Evolutionary conservation across 345 rosid species (phyloP).

Genomic region (Moricandia moricandioides): DNA sequence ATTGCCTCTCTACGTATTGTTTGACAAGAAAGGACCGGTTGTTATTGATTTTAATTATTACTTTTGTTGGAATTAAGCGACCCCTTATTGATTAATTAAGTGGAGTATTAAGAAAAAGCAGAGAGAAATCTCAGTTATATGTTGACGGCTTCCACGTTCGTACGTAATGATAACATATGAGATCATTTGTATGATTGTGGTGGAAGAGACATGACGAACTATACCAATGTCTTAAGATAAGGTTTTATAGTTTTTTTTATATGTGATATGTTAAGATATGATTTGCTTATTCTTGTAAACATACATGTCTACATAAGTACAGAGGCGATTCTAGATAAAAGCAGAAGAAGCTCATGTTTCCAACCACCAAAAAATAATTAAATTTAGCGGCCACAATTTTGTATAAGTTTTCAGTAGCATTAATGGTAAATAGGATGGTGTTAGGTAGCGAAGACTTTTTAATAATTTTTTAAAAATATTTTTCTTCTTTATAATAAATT

Average conservation of each 20-base stretch:
- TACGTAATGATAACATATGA: constrained; percentile 24
- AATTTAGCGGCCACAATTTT: too few relatives aligned
- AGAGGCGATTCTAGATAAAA: too few relatives aligned
- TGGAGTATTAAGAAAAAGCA: not conserved
- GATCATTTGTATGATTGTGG: constrained; percentile 22
- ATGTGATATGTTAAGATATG: constrained; percentile 10
- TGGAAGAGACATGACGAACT: constrained; percentile 30
- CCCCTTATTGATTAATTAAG: constrained; percentile 23
- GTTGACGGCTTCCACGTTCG: constrained; percentile 32
- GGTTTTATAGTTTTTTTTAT: not conserved
- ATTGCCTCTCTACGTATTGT: constrained; percentile 33
- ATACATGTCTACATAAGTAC: constrained; percentile 21
- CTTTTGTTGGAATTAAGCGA: constrained; percentile 10
- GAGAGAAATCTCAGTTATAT: constrained; percentile 22
- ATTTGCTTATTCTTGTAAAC: constrained; percentile 29
- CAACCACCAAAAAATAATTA: too few relatives aligned
- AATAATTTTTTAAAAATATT: too few relatives aligned
- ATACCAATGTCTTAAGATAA: constrained; percentile 9
- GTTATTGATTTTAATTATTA: not conserved
- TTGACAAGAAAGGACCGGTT: constrained; percentile 34
- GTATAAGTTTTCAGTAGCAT: too few relatives aligned
- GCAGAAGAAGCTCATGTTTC: too few relatives aligned
- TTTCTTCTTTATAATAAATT: too few relatives aligned
- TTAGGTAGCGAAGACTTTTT: too few relatives aligned
- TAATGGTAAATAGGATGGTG: too few relatives aligned